Evolutionary conservation across 164 flowering plant species (phyloP), one percentile per base, ranked within the genome.

Genomic region (Hamamelis virginiana): DNA sequence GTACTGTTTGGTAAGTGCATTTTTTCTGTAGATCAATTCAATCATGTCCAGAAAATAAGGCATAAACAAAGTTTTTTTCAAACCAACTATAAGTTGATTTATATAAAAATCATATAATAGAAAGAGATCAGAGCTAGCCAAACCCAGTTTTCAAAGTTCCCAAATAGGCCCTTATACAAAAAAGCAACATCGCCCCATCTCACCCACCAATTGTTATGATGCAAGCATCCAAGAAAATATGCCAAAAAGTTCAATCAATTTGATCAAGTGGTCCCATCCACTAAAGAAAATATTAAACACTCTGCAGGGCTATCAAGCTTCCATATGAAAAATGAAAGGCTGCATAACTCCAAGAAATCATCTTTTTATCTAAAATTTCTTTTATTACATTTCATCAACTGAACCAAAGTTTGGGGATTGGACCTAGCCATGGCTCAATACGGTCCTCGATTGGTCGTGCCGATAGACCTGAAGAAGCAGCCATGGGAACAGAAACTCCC

Each of bases 401-500:
- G 23, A 43, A 10, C 48, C 48, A 11, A 61, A 50, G 21, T 53
- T 51, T 22, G 6, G 50, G 3, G 55, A 5, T 10, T 6, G 41
- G 6, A 21, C 9, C 9, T 15, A 33, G 59, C 28, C 45, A 84
- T 84, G 88, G 84, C 78, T 65, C 65, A 27, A 0, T 53, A 53
- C 38, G 80, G 87, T 45, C 67, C 89, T 13, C 79, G 84, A 66
- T 67, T 84, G 47, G 84, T 88, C 0, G 70, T 90, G 55, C 81
- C 90, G 4, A 76, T 83, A 67, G 92, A 88, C 67, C 28, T 85
- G 71, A 87, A 74, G 81, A 87, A 84, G 82, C 77, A 81, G 77
- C 82, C 90, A 71, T 72, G 78, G 82, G 84, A 86, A 65, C 90
- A 85, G 76, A 74, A 80, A 26, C 78, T 62, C 38, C 86, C 85